Base-by-base conservation (phyloP, 441 rosid genomes). In the Gossypium gossypioides region DNA sequence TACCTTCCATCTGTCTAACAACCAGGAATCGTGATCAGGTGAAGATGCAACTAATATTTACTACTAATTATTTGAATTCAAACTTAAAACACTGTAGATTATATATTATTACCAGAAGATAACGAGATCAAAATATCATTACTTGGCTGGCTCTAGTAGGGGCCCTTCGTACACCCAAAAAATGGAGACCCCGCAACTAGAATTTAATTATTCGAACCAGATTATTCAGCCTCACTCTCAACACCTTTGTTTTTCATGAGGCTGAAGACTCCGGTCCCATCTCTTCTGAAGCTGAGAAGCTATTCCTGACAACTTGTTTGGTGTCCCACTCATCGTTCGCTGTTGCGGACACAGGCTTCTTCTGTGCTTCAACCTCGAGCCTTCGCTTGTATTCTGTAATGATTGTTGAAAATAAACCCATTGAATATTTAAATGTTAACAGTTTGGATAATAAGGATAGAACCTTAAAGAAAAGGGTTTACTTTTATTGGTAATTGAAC, bases 401-500 rank as follows among this genome's bases (percentile, higher is more conserved):
- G 54, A 42, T 59, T 25, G 62, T 65, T 51, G 29, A 71, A 16
- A 63, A 10, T 8, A 71, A 25, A 54, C 54, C 4, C 27, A 54
- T 58, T 58, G 34, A 51, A 29, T n/a, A 22, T 68, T 25, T 27
- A 34, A 7, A 10, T 2, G 48, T 65, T 9, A 32, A 63, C 32
- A 51, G 32, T 10, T 16, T 34, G 9, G 24, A 63, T 2, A 15
- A 10, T 22, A 29, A 37, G 19, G 27, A 19, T 6, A 55, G 24
- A 6, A 8, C 29, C 21, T 42, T 54, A 24, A 3, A 50, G 2
- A 19, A 52, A 66, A 4, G 2, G 69, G 71, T 18, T 82, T 91
- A 94, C 99, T 92, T 85, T 92, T 94, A 75, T 88, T 87, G 37
- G 89, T 88, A 32, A 94, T 94, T 72, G 91, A 88, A 19, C 86